Evolutionary conservation across 2,329 filamentous ascomycete species (phyloP).

Genomic region (Chaetomiaceae sp.): DNA sequence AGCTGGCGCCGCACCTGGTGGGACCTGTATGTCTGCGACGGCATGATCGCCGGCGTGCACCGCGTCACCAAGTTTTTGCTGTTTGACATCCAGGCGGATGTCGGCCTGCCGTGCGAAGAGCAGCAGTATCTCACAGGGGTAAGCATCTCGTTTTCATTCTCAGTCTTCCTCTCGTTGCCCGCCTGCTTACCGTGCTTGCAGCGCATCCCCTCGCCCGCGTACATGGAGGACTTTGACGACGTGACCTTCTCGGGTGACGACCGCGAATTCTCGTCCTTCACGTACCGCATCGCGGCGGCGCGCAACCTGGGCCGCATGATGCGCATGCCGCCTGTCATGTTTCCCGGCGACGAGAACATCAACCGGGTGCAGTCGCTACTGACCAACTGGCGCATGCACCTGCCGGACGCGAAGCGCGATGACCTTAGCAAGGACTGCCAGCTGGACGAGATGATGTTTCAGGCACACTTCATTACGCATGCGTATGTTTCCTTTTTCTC

Average conservation of each 20-base stretch:
- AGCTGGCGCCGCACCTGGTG: slow-evolving; percentile 88
- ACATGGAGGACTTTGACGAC: slow-evolving; percentile 70
- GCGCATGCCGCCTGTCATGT: slow-evolving; percentile 45
- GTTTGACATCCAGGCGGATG: slow-evolving; percentile 60
- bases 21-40: slow-evolving; percentile 75
- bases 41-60: slow-evolving; percentile 76
- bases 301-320: slow-evolving; percentile 75
- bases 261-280: slow-evolving; percentile 72
- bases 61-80: slow-evolving; percentile 64
- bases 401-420: slow-evolving; percentile 66
- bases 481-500: slow-evolving; percentile 36
- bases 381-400: slow-evolving; percentile 71
- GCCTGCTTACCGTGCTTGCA: slow-evolving; percentile 25
- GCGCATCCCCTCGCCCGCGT: slow-evolving; percentile 54
- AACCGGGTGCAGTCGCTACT: slow-evolving; percentile 46
- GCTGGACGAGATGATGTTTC: slow-evolving; percentile 86
- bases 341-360: slow-evolving; percentile 48
- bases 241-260: slow-evolving; percentile 65
- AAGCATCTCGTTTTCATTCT: slow-evolving; percentile 25
- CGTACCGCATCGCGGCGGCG: slow-evolving; percentile 76
- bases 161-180: not conserved
- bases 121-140: slow-evolving; percentile 58
- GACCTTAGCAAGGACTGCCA: slow-evolving; percentile 63
- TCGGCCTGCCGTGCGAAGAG: slow-evolving; percentile 77
- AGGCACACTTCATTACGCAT: slow-evolving; percentile 73